phyloP scores from a whole-genome alignment of 2,329 filamentous ascomycete species.

The Ilyonectria mors-panacis region DNA sequence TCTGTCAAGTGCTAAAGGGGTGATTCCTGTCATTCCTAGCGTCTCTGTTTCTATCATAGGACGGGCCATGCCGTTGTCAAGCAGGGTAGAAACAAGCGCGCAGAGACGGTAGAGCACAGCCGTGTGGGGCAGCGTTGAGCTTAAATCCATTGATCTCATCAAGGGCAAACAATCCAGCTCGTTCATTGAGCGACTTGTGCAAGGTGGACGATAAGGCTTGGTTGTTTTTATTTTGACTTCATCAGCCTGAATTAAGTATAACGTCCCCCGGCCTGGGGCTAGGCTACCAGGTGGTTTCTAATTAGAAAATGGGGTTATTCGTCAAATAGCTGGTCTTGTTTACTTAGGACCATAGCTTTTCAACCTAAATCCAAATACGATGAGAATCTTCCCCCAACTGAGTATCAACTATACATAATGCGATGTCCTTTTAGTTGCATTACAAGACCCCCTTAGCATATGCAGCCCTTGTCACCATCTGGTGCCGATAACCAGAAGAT shows the following conservation, averaged over 20 bases:
- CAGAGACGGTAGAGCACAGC: neutral
- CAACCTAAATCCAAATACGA: slow-evolving; percentile 3
- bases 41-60: slow-evolving; percentile 4
- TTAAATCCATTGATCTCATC: slow-evolving; percentile 1
- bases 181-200: slow-evolving; percentile 1
- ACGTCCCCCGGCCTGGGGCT: too few species aligned
- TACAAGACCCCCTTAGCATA: neutral
- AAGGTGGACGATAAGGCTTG: neutral
- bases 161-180: neutral
- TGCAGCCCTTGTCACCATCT: neutral
- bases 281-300: neutral
- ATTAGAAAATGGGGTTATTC: neutral
- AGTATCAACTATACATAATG: neutral
- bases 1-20: neutral
- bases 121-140: neutral
- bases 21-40: neutral
- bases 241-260: neutral
- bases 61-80: neutral
- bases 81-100: neutral
- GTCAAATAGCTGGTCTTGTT: neutral
- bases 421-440: neutral
- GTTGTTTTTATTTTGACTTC: slow-evolving; percentile 2
- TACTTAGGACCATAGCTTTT: neutral
- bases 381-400: neutral
- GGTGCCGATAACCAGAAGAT: neutral